Base-by-base conservation (phyloP, 441 rosid species). In the Biscutella laevigata region DNA sequence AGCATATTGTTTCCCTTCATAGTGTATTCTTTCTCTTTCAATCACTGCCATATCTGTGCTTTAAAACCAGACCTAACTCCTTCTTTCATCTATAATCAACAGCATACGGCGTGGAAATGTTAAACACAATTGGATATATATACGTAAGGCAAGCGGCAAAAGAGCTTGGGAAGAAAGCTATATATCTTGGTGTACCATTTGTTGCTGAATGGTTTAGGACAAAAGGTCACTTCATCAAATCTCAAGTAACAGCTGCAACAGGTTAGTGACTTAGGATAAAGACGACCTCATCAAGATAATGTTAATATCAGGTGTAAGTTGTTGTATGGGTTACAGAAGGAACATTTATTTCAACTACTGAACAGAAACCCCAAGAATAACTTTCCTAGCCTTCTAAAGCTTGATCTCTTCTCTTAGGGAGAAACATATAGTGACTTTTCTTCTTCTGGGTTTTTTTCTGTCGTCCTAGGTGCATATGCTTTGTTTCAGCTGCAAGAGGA, bases 231-330 rank as follows among this genome's bases (percentile, higher is more conserved):
- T 81, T 72, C 62, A 91, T 91, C 60, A 91, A 91, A 77, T 91
- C 98, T 62, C 96, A 85, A 83, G 96, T 87, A 43, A 91, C 96
- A 47, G 98, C 98, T 43, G 98, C 96, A 53, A 85, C 98, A 72
- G 98, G 98, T 91, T 65, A 59, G 79, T 70, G 26, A 48, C 11
- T 25, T 40, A 39, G 29, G 26, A 45, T 36, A 35, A 41, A 35
- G 17, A 20, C 19, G 7, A 15, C 27, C 11, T 33, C 61, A 32
- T 14, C 22, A 44, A 10, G 11, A 37, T 10, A 11, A 46, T 50
- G 29, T 9, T 53, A 27, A 9, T 8, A 15, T 54, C 28, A 1
- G n/a, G n/a, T n/a, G n/a, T n/a, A n/a, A n/a, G n/a, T n/a, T n/a
- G n/a, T n/a, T n/a, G n/a, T n/a, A n/a, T n/a, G n/a, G n/a, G n/a